Evolutionary conservation across 177 flowering plant genomes (phyloP), one percentile per base, ranked within the genome.

Genomic region (Tripterygium wilfordii): DNA sequence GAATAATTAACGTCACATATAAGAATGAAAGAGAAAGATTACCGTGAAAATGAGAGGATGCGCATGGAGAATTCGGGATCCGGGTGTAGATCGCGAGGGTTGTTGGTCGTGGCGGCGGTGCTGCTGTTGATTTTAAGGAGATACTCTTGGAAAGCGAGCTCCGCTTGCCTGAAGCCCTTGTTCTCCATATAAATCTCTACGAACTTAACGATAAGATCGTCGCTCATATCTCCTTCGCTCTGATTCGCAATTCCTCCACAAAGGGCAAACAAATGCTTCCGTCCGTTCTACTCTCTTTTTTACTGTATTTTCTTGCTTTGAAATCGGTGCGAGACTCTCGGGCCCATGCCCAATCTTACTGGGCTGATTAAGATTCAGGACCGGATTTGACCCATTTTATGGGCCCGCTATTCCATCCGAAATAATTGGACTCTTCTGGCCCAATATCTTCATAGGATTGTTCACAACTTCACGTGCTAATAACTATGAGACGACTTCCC

Each of bases 121-220:
- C 21, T 65, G 38, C 16, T 57, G 44, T 22, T 56, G 54, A 16
- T 58, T 35, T 57, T 68, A 13, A 78, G 64, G 15, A 51, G 73
- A 36, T 88, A 96, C 48, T 84, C 91, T 21, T 69, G 78, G 16
- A 80, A 71, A 9, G 85, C 79, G 15, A 67, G 75, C 53, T 82
- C 92, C 0, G 95, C 78, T 42, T 76, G 82, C 61, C 71, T 75
- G 60, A 84, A 89, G 8, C 99, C 99, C 71, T 79, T 92, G 80
- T 74, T 86, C 72, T 80, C 85, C 75, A 92, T 43, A 49, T 82
- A 92, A 15, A 79, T 77, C 0, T 77, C 24, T 50, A 88, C 96
- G 20, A 63, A 76, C 42, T 76, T 80, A 70, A 74, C 83, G 10
- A 85, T 57, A 21, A 71, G 79, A 35, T 76, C 83, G 44, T 78